Percentiles rank a stretch among this genome's conserved stretches.
phyloP scores from a whole-genome alignment of 352 stramenopile genomes.

The Detonula confervacea region DNA sequence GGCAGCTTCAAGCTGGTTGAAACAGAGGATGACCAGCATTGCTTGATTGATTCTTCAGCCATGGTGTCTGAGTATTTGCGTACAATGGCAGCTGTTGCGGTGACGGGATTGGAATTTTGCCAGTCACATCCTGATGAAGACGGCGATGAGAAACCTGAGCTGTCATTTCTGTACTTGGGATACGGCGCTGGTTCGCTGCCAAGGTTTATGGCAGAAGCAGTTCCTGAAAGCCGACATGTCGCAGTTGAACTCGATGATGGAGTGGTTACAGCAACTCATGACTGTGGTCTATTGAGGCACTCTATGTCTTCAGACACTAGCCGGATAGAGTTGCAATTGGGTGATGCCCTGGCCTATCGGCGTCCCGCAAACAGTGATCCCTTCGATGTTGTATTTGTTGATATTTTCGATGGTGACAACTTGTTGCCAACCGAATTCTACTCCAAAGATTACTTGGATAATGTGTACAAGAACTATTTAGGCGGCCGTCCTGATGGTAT shows the following conservation, averaged over 20 bases:
- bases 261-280: slow-evolving; percentile 4
- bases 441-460: slow-evolving; percentile 1
- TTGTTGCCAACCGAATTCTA: slow-evolving; percentile 17
- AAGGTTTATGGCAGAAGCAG: slow-evolving; percentile 11
- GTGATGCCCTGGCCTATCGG: background rate
- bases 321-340: background rate
- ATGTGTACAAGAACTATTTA: slow-evolving; percentile 8
- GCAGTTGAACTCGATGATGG: slow-evolving; percentile 27
- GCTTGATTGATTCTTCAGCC: background rate
- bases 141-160: background rate
- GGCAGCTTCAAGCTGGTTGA: slow-evolving; percentile 3
- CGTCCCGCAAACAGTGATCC: background rate
- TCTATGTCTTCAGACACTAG: background rate
- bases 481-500: slow-evolving; percentile 10
- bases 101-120: background rate
- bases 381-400: slow-evolving; percentile 30
- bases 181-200: background rate
- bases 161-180: background rate
- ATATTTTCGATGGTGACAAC: slow-evolving; percentile 35
- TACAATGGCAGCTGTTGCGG: background rate
- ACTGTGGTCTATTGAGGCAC: background rate
- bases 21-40: background rate
- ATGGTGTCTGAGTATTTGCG: background rate
- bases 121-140: background rate
- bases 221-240: slow-evolving; percentile 15